Percentiles rank a stretch among this genome's conserved stretches.
phyloP scores from a whole-genome alignment of 2,329 filamentous ascomycete genomes.

The Xylariales sp. region DNA sequence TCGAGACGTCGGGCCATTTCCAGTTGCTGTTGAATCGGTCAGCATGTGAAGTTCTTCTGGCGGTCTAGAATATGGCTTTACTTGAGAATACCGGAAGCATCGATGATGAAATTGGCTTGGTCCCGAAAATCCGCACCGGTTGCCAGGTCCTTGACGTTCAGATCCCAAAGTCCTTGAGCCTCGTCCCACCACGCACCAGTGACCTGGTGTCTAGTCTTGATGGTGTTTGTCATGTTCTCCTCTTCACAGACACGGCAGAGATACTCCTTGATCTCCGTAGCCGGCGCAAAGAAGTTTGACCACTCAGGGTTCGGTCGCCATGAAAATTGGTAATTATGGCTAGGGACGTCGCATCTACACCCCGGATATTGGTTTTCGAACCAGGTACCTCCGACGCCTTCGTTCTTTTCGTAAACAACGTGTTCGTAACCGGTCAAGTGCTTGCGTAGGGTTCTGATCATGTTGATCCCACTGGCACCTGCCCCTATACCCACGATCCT shows the following conservation, averaged over 20 bases:
- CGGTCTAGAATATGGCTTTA: slow-evolving; percentile 17
- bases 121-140: slow-evolving; percentile 38
- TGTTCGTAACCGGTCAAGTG: slow-evolving; percentile 39
- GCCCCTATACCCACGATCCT: slow-evolving; percentile 41
- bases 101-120: slow-evolving; percentile 42
- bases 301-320: slow-evolving; percentile 57
- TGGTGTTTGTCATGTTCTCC: slow-evolving; percentile 37
- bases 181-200: slow-evolving; percentile 41
- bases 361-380: slow-evolving; percentile 55
- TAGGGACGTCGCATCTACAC: slow-evolving; percentile 51
- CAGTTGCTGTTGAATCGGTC: slow-evolving; percentile 35
- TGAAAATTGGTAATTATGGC: slow-evolving; percentile 59
- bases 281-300: slow-evolving; percentile 51
- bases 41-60: neutral
- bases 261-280: slow-evolving; percentile 52
- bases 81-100: slow-evolving; percentile 50
- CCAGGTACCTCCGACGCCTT: slow-evolving; percentile 53
- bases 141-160: slow-evolving; percentile 34
- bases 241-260: slow-evolving; percentile 44
- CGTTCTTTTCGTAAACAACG: slow-evolving; percentile 52
- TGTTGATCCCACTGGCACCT: slow-evolving; percentile 39
- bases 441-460: slow-evolving; percentile 39
- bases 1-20: slow-evolving; percentile 47
- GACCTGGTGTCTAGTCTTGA: slow-evolving; percentile 40
- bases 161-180: slow-evolving; percentile 34